Evolutionary conservation across 306 rosid genomes (phyloP).

Genomic region (Sicyos edulis): DNA sequence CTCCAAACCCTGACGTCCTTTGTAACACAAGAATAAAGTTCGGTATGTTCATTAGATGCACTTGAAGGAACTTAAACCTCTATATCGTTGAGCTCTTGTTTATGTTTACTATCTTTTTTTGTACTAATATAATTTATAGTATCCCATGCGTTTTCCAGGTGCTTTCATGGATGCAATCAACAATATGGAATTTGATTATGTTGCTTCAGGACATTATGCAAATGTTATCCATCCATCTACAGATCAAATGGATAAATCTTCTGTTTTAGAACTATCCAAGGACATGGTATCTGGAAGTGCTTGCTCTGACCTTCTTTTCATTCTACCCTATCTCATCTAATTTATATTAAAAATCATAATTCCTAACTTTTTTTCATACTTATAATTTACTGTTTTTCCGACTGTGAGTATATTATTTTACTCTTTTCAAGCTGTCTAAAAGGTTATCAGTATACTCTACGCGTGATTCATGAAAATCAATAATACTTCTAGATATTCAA

Average conservation of each 20-base stretch:
- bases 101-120: not conserved
- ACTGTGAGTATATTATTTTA: not conserved
- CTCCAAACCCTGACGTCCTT: constrained; percentile 89
- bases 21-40: constrained; percentile 95
- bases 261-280: constrained; percentile 62
- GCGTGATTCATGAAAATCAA: not conserved
- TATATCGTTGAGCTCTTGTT: constrained; percentile 6
- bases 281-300: constrained; percentile 53
- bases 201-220: constrained; percentile 96
- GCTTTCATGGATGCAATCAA: constrained; percentile 87
- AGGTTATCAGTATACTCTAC: not conserved
- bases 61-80: constrained; percentile 8
- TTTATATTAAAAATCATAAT: not conserved
- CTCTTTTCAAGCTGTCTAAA: not conserved
- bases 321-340: not conserved
- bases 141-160: constrained; percentile 38
- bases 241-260: constrained; percentile 37
- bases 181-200: constrained; percentile 69
- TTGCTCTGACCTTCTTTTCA: not conserved
- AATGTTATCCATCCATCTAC: constrained; percentile 57
- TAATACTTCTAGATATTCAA: not conserved
- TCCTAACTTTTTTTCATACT: not conserved
- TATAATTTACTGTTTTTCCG: not conserved
- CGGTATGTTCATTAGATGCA: constrained; percentile 40
- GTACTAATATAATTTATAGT: not conserved